A percentile compares a stretch with the other conserved stretches of the same genome.
These are phyloP conservation scores for Babesia sp. DNA, from an alignment of 169 alveolate species.

Conservation along the genomic window DNA sequence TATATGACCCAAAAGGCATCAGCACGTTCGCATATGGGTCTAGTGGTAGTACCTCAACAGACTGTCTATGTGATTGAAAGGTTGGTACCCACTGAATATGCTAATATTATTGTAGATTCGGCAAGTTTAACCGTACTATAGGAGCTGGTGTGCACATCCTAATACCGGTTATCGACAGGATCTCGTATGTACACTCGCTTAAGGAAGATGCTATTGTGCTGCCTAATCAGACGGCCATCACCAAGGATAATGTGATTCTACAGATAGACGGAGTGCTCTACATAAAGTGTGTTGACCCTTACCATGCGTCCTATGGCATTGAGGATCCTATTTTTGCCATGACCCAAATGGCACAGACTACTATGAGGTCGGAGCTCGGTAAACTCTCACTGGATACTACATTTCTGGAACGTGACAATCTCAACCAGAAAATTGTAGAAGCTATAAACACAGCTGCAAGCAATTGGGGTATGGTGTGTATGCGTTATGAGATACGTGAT, in stretches of 20 bases:
- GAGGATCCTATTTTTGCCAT: conserved; percentile 91
- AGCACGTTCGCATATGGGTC: conserved; percentile 68
- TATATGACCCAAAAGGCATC: neutral
- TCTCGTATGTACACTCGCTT: conserved; percentile 90
- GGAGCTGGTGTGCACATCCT: conserved; percentile 90
- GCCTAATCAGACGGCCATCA: conserved; percentile 92
- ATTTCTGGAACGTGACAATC: conserved; percentile 91
- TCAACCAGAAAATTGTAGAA: conserved; percentile 87
- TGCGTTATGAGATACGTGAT: conserved; percentile 93
- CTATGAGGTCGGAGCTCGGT: conserved; percentile 95
- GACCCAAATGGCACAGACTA: conserved; percentile 92
- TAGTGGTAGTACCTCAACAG: conserved; percentile 91
- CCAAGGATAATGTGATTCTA: conserved; percentile 92
- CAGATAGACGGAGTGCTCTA: conserved; percentile 94
- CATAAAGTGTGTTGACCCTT: conserved; percentile 84
- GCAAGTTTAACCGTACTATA: conserved; percentile 84
- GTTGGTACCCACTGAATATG: conserved; percentile 22
- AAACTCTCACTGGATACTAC: conserved; percentile 92
- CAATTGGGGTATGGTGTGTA: conserved; percentile 93
- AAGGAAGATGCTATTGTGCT: conserved; percentile 91
- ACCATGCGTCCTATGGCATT: conserved; percentile 91
- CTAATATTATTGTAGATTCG: conserved; percentile 73
- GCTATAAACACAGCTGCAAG: conserved; percentile 87
- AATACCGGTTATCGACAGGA: conserved; percentile 87
- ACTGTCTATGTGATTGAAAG: conserved; percentile 89